These are phyloP conservation scores for Pichia heedii DNA, from an alignment of 805 yeast genomes.

Conservation along the genomic window DNA sequence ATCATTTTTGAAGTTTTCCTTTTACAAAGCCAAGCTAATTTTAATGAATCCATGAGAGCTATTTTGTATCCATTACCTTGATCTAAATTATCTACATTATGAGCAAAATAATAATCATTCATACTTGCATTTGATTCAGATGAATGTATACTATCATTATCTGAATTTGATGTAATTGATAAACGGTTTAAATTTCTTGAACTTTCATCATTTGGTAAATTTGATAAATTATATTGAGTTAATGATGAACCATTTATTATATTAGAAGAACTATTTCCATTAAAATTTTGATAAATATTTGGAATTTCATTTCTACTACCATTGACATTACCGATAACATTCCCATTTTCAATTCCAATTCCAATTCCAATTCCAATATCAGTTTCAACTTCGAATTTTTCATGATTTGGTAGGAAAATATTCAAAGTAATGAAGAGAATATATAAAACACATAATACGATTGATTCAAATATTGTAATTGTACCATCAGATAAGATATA, in stretches of 20 bases:
- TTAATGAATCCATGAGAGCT: slow-evolving; percentile 26
- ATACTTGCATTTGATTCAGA: slow-evolving; percentile 6
- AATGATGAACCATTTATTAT: not conserved
- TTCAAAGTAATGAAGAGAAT: slow-evolving; percentile 44
- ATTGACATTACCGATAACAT: too few relatives aligned
- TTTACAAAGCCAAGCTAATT: slow-evolving; percentile 15
- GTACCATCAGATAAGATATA: slow-evolving; percentile 45
- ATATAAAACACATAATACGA: slow-evolving; percentile 44
- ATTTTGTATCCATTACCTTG: slow-evolving; percentile 20
- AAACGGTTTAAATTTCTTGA: not conserved
- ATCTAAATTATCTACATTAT: slow-evolving; percentile 23
- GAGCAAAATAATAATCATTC: slow-evolving; percentile 14
- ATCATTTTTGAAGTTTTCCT: not conserved
- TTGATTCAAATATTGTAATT: slow-evolving; percentile 47
- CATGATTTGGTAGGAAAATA: slow-evolving; percentile 14
- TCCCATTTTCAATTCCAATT: too few relatives aligned
- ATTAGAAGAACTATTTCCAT: not conserved
- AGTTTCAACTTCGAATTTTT: not conserved
- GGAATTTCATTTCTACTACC: not conserved
- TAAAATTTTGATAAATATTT: not conserved
- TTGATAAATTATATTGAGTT: not conserved
- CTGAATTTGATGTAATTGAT: not conserved
- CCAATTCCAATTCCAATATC: not conserved
- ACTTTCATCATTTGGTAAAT: not conserved
- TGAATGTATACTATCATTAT: slow-evolving; percentile 1